Evolutionary conservation across 768 basidiomycete genomes (phyloP).

Genomic region (Hortiboletus campestris): DNA sequence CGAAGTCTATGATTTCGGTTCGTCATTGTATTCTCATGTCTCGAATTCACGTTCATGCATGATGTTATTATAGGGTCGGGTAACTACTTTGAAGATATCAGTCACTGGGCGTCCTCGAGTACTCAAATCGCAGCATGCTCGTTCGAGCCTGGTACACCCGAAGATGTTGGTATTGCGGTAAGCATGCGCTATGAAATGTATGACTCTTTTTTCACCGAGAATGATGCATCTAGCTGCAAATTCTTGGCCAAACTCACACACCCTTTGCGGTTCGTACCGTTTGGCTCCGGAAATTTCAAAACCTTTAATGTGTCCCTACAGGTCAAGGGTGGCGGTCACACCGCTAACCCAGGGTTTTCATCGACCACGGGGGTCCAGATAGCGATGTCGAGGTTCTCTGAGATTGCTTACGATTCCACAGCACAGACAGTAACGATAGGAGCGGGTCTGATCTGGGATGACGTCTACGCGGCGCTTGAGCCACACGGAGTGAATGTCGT

Average conservation of each 20-base stretch:
- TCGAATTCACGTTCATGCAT: not conserved
- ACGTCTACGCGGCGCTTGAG: conserved; percentile 52
- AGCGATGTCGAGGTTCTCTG: conserved; percentile 48
- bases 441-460: conserved; percentile 57
- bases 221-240: conserved; percentile 2
- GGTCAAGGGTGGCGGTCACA: conserved; percentile 64
- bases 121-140: conserved; percentile 46
- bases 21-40: not conserved
- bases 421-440: conserved; percentile 41
- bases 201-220: not conserved
- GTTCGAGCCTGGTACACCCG: conserved; percentile 55
- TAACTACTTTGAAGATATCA: conserved; percentile 41
- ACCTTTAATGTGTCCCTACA: conserved; percentile 12
- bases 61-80: conserved; percentile 4
- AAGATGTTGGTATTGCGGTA: conserved; percentile 52
- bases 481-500: conserved; percentile 53
- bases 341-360: conserved; percentile 53
- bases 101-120: conserved; percentile 54
- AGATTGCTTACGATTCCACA: conserved; percentile 37
- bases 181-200: not conserved
- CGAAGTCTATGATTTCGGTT: not conserved
- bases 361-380: conserved; percentile 60
- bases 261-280: conserved; percentile 22
- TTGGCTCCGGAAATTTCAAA: not conserved
- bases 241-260: conserved; percentile 43